phyloP scores from a whole-genome alignment of 1,139 yeast genomes.

The Diutina catenulata region DNA sequence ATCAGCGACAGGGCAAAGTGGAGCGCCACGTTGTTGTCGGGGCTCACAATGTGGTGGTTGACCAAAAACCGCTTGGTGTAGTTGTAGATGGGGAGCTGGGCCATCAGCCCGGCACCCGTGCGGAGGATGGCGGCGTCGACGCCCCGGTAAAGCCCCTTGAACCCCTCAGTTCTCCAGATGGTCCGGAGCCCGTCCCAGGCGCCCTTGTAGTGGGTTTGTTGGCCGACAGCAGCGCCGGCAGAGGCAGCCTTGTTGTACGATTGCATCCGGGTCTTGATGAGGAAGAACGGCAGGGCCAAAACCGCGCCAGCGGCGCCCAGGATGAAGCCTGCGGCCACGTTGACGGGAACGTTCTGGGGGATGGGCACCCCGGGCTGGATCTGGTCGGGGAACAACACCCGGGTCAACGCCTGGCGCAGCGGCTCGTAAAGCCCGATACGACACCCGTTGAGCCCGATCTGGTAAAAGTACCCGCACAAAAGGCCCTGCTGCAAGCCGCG shows the following conservation, averaged over 20 bases:
- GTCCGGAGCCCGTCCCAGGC: conserved; percentile 56
- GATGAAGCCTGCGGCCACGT: conserved; percentile 70
- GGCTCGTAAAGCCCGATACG: conserved; percentile 93
- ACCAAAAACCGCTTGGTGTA: conserved; percentile 53
- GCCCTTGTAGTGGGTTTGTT: conserved; percentile 76
- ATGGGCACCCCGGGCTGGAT: conserved; percentile 30
- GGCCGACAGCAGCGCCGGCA: conserved; percentile 52
- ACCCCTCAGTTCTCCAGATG: conserved; percentile 57
- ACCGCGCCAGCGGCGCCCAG: conserved; percentile 89
- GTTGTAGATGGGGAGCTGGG: conserved; percentile 88
- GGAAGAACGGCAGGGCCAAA: conserved; percentile 80
- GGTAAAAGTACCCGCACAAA: conserved; percentile 73
- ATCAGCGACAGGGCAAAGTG: conserved; percentile 68
- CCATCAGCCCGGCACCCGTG: conserved; percentile 94
- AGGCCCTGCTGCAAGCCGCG: conserved; percentile 85
- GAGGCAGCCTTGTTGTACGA: conserved; percentile 44
- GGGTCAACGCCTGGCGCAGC: conserved; percentile 48
- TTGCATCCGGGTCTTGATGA: conserved; percentile 94
- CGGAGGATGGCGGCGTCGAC: conserved; percentile 89
- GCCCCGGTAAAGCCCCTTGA: conserved; percentile 75
- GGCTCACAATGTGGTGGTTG: conserved; percentile 29
- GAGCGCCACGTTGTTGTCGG: conserved; percentile 53
- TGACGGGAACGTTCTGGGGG: conserved; percentile 51
- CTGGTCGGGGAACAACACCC: conserved; percentile 37
- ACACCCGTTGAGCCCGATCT: conserved; percentile 84